Evolutionary conservation across 2,329 filamentous ascomycete species (phyloP), one percentile per base, ranked within the genome.

Genomic region (Podosphaera aphanis): DNA sequence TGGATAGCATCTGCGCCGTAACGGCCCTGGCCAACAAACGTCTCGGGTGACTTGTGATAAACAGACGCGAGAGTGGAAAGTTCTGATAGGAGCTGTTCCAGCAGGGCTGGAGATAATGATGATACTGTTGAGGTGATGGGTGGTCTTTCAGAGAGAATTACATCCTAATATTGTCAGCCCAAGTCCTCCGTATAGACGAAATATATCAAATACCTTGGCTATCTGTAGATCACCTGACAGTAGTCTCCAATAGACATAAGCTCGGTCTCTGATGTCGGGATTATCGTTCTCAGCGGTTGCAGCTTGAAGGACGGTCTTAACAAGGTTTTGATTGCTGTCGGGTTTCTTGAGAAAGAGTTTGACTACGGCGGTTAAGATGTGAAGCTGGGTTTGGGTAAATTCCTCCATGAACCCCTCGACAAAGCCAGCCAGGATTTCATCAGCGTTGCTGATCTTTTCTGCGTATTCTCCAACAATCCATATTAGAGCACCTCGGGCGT

Each of bases 401-500:
- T 98, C 90, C 60, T 95, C 90, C 61, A 82, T 81, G 61, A 98
- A 95, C 0, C 77, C 79, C 47, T 95, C 90, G 11, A 94, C 88
- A 58, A 98, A 98, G 16, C 81, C 78, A 45, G 77, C 71, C 48
- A 98, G 64, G 50, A 98, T 95, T 54, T 95, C 84, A 51, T 86
- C 85, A n/a, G 90, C 90, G 56, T 98, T 95, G 65, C 75, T 93
- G 58, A 98, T 98, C 69, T 98, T 98, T 66, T 98, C 90, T 0
- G 90, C 90, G 60, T 98, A 98, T 61, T 98, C 90, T 54, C 90
- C 90, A 5, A 98, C 88, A 53, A 98, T 95, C 90, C 90, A 98
- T 57, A 98, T 95, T 49, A 98, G 66, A 19, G 88, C 81, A 2
- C 82, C 86, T 57, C 90, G 71, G 5, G 90, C 90, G 55, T 85